Evolutionary conservation across 495 filamentous ascomycete species (phyloP).

Genomic region (Chlorociboria aeruginascens): DNA sequence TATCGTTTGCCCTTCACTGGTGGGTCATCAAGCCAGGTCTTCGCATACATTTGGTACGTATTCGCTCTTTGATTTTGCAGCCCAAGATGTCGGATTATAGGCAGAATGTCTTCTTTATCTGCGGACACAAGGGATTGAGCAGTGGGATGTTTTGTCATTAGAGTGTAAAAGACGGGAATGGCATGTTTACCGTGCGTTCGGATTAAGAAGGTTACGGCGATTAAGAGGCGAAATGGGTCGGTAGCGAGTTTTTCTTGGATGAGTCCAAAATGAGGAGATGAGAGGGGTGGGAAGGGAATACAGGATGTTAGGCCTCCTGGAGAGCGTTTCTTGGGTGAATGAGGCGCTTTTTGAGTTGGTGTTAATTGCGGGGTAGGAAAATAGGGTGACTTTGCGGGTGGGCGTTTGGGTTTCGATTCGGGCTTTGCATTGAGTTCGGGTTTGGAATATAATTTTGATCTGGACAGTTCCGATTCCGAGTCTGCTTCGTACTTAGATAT

Average conservation of each 20-base stretch:
- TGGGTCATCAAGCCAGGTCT: conserved; percentile 53
- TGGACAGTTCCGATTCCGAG: background rate
- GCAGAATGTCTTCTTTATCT: conserved; percentile 40
- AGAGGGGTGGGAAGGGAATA: conserved; percentile 60
- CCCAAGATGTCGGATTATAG: conserved; percentile 60
- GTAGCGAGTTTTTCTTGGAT: conserved; percentile 69
- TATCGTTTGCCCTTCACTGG: conserved; percentile 49
- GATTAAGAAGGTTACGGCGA: conserved; percentile 76
- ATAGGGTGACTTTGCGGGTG: conserved; percentile 27
- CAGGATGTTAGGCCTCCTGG: conserved; percentile 42
- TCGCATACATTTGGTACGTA: conserved; percentile 55
- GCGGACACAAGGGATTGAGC: conserved; percentile 52
- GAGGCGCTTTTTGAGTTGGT: background rate
- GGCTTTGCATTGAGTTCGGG: background rate
- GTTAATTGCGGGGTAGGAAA: conserved; percentile 20
- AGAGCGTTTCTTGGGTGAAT: conserved; percentile 18
- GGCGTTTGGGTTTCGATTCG: conserved; percentile 6
- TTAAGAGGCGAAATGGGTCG: conserved; percentile 59
- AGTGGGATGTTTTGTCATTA: conserved; percentile 59
- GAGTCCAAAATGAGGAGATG: conserved; percentile 54
- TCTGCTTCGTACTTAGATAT: too few species aligned
- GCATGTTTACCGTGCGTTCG: conserved; percentile 63
- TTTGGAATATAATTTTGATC: too few species aligned
- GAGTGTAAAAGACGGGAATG: conserved; percentile 58
- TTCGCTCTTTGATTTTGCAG: conserved; percentile 53